A percentile compares a stretch with the other conserved stretches of the same genome.
Conservation (phyloP, 23 red algal genomes). For the Gracilaria gracilis region DNA sequence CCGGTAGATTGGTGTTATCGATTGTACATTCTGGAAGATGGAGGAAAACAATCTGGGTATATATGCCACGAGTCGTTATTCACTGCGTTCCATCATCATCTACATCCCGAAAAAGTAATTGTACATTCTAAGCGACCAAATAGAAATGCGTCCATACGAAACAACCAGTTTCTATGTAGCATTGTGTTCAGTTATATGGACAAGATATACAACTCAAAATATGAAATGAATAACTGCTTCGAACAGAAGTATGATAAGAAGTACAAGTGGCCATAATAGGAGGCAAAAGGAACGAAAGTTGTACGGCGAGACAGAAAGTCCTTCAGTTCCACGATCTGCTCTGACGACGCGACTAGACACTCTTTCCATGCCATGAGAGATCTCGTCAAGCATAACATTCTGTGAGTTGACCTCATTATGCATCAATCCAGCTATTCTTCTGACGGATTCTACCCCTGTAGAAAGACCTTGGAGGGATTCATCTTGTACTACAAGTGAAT, state of each 20-base stretch:
- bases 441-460: constrained; percentile 11
- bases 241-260: constrained; percentile 43
- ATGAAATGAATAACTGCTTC: constrained; percentile 45
- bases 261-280: constrained; percentile 41
- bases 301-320: constrained; percentile 14
- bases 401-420: constrained; percentile 39
- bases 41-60: neutral
- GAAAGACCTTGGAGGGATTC: neutral
- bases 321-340: constrained; percentile 10
- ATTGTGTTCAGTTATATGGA: neutral
- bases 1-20: neutral
- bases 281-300: constrained; percentile 37
- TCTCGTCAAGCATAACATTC: constrained; percentile 27
- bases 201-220: constrained; percentile 8
- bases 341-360: neutral
- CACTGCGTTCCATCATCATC: neutral
- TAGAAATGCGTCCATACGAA: neutral
- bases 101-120: no score
- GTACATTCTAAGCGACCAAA: neutral
- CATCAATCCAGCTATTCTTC: constrained; percentile 37
- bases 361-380: constrained; percentile 5
- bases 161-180: neutral
- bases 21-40: neutral
- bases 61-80: neutral
- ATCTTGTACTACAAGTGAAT: constrained; percentile 14